A percentile compares a stretch with the other conserved stretches of the same genome.
Evolutionary conservation across 371 early-diverging fungal genomes (phyloP).

Genomic region (Coemansia sp.): DNA sequence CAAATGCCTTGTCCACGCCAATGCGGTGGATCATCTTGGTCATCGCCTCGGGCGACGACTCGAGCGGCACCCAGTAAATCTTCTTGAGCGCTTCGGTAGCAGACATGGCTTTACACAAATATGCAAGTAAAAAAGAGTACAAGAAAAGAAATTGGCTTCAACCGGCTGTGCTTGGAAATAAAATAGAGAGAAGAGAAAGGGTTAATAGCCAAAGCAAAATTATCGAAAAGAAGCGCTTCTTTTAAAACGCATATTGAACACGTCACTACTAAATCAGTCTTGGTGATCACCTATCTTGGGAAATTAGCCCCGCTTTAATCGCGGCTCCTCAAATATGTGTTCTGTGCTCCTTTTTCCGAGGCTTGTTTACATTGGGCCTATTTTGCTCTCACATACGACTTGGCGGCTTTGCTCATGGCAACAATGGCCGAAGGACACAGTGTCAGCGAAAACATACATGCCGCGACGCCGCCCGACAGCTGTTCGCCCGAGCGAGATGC

Average conservation of each 20-base stretch:
- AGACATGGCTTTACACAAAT: not conserved
- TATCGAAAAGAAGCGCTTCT: no score
- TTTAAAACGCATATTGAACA: not conserved
- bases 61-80: constrained; percentile 77
- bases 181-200: no score
- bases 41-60: constrained; percentile 79
- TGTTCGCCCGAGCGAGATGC: not conserved
- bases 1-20: constrained; percentile 57
- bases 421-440: constrained; percentile 1
- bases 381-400: not conserved
- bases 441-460: not conserved
- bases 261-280: not conserved
- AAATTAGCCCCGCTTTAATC: no score
- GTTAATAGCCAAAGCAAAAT: no score
- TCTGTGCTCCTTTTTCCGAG: not conserved
- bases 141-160: not conserved
- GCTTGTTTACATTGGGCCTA: not conserved
- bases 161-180: no score
- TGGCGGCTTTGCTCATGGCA: not conserved
- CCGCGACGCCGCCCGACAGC: not conserved
- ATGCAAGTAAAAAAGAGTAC: not conserved
- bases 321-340: no score
- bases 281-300: not conserved
- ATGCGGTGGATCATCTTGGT: constrained; percentile 53
- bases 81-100: constrained; percentile 16